Conservation (phyloP, 345 rosid genomes). For the Punica granatum region DNA sequence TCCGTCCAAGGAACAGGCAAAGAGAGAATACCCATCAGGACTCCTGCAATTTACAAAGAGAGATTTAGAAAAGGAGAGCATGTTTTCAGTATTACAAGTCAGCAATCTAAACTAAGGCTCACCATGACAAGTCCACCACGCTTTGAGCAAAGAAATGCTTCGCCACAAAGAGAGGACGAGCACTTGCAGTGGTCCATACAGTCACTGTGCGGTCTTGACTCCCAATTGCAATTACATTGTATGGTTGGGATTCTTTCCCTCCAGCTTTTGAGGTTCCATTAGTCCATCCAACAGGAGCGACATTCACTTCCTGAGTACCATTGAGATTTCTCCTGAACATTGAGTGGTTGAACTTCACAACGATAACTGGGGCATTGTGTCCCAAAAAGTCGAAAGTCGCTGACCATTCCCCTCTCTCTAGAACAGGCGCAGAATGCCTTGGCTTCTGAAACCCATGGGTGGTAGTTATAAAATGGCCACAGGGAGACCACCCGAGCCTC, state of each 20-base stretch:
- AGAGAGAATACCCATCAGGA: constrained; percentile 93
- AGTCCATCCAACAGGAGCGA: constrained; percentile 64
- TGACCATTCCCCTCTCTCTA: constrained; percentile 99
- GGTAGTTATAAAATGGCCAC: constrained; percentile 96
- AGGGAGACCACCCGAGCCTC: constrained; percentile 99
- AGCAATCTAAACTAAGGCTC: constrained; percentile 13
- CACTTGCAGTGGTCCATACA: constrained; percentile 97
- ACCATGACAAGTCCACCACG: constrained; percentile 99
- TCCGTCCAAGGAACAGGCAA: constrained; percentile 98
- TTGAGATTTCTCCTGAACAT: constrained; percentile 62
- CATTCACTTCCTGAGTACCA: constrained; percentile 47
- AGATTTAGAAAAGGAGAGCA: constrained; percentile 8
- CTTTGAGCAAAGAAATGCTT: constrained; percentile 97
- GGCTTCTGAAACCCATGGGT: constrained; percentile 99
- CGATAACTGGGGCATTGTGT: constrained; percentile 94
- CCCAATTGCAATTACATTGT: constrained; percentile 94
- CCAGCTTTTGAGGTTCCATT: constrained; percentile 77
- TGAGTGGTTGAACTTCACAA: constrained; percentile 92
- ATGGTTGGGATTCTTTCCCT: constrained; percentile 80
- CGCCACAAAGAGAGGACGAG: constrained; percentile 96
- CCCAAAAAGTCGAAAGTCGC: constrained; percentile 97
- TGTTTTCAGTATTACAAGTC: neutral
- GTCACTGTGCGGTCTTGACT: constrained; percentile 99
- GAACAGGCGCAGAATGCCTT: constrained; percentile 99
- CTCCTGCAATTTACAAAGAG: constrained; percentile 50